A percentile compares a stretch with the other conserved stretches of the same genome.
These are phyloP conservation scores for Cornus florida DNA, from an alignment of 148 eudicot genomes.

Conservation along the genomic window DNA sequence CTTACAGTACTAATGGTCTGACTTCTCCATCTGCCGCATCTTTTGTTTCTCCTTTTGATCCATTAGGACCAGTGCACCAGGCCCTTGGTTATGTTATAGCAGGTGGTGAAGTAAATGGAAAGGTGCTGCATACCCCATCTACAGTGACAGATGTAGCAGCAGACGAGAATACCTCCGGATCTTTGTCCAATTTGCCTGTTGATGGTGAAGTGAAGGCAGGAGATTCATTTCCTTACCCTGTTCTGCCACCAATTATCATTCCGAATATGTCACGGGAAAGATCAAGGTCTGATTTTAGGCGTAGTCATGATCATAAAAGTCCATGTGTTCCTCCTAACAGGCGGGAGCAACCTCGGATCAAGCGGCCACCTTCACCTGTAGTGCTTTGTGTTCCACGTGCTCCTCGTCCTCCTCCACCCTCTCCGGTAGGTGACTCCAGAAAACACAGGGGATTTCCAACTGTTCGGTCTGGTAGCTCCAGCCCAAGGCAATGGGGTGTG, in stretches of 20 bases:
- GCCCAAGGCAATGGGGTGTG: conserved; percentile 95
- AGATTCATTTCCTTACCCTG: conserved; percentile 85
- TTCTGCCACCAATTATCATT: conserved; percentile 85
- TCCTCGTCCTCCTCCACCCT: conserved; percentile 92
- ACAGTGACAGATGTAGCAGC: conserved; percentile 55
- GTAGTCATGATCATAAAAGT: conserved; percentile 73
- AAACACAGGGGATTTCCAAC: conserved; percentile 89
- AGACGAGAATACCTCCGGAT: conserved; percentile 66
- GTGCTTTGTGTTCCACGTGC: conserved; percentile 97
- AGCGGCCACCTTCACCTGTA: conserved; percentile 98
- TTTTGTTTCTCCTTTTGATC: conserved; percentile 89
- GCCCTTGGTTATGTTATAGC: conserved; percentile 82
- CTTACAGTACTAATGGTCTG: conserved; percentile 90
- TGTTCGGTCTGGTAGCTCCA: conserved; percentile 98
- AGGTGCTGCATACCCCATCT: conserved; percentile 64
- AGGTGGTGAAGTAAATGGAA: conserved; percentile 65
- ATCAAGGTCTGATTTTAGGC: conserved; percentile 91
- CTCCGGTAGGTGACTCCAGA: conserved; percentile 83
- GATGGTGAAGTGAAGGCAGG: conserved; percentile 76
- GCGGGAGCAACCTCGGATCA: conserved; percentile 87
- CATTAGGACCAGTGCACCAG: conserved; percentile 68
- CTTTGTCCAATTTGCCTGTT: conserved; percentile 46
- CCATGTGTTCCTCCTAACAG: conserved; percentile 92
- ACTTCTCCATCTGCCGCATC: conserved; percentile 92
- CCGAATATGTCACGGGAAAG: conserved; percentile 81